Percentiles rank a stretch among this genome's conserved stretches.
Conservation (phyloP, 805 yeast genomes). For the Kurtzmaniella fragi region DNA sequence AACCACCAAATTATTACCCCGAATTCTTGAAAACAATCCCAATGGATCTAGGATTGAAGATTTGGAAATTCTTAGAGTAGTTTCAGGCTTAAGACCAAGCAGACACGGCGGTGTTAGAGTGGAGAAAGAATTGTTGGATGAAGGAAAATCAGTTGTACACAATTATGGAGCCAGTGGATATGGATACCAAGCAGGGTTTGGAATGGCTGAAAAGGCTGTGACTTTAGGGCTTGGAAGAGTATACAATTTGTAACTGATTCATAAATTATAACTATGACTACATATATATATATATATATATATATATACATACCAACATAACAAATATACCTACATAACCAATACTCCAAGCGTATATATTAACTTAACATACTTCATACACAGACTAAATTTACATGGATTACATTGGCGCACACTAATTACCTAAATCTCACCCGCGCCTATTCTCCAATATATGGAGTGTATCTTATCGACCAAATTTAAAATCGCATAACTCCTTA, state of each 20-base stretch:
- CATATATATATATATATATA: too few species aligned
- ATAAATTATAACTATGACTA: neutral
- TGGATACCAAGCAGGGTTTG: conserved; percentile 64
- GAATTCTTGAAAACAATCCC: conserved; percentile 36
- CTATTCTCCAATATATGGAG: too few species aligned
- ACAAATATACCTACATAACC: too few species aligned
- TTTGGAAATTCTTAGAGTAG: conserved; percentile 55
- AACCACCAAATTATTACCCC: conserved; percentile 48
- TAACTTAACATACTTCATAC: too few species aligned
- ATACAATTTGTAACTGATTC: neutral
- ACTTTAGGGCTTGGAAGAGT: conserved; percentile 10
- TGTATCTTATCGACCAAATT: too few species aligned
- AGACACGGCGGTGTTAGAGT: conserved; percentile 73
- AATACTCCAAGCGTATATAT: too few species aligned
- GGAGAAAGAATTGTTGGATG: conserved; percentile 43
- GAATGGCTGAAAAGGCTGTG: conserved; percentile 52
- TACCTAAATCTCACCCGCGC: too few species aligned
- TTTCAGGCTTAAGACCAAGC: conserved; percentile 73
- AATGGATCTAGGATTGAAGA: conserved; percentile 27
- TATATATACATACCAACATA: too few species aligned
- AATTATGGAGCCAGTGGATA: conserved; percentile 69
- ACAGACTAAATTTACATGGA: too few species aligned
- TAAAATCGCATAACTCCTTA: neutral
- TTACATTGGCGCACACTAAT: too few species aligned
- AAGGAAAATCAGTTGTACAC: conserved; percentile 42